These are phyloP conservation scores for Jaminaea rosea DNA, from an alignment of 1,284 basidiomycete species.

Conservation along the genomic window DNA sequence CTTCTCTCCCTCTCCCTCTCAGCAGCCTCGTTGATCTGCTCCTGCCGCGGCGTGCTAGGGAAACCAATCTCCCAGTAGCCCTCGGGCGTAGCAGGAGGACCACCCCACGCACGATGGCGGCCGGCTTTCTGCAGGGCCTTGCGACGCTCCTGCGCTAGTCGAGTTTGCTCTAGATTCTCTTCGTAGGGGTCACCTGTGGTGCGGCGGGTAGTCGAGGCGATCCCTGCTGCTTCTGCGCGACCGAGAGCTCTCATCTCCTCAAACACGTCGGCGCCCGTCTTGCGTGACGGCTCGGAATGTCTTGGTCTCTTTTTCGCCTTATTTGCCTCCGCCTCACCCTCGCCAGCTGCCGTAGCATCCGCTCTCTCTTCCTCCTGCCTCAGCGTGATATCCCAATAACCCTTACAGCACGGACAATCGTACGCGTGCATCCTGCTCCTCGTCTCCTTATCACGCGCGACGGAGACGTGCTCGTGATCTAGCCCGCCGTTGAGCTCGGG, in stretches of 20 bases:
- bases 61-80: conserved; percentile 1
- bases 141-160: background rate
- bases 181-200: background rate
- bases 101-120: background rate
- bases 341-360: no score
- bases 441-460: background rate
- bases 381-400: background rate
- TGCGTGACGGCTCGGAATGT: no score
- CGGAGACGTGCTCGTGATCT: background rate
- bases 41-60: background rate
- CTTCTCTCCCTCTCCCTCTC: background rate
- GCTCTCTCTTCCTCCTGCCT: no score
- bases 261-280: no score
- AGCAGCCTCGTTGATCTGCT: background rate
- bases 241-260: no score
- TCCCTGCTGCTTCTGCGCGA: no score
- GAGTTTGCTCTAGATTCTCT: background rate
- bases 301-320: no score
- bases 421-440: background rate
- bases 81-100: background rate
- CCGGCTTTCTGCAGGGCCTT: background rate
- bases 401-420: background rate
- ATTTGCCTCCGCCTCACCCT: no score
- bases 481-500: background rate
- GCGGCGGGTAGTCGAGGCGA: no score